These are phyloP conservation scores for Neocucurbitaria cava DNA, from an alignment of 2,329 filamentous ascomycete species.

Conservation along the genomic window DNA sequence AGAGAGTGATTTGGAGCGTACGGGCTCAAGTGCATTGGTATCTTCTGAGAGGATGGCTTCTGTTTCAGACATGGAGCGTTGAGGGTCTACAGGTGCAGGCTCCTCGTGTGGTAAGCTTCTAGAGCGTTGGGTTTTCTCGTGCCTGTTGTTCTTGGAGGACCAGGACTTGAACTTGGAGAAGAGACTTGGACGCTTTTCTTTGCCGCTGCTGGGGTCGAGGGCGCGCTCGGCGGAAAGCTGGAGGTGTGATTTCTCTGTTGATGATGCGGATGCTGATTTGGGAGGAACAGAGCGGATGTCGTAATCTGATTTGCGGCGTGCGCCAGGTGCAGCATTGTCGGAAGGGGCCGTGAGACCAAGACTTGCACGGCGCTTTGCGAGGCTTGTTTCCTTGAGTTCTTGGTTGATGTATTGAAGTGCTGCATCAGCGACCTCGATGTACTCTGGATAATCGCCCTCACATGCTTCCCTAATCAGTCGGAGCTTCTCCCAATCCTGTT, in stretches of 20 bases:
- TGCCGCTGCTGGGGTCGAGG: slow-evolving; percentile 19
- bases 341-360: slow-evolving; percentile 15
- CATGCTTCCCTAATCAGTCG: slow-evolving; percentile 54
- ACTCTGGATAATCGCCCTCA: slow-evolving; percentile 53
- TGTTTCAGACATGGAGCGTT: slow-evolving; percentile 38
- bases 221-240: slow-evolving; percentile 31
- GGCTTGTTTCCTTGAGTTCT: slow-evolving; percentile 37
- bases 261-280: background rate
- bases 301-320: slow-evolving; percentile 33
- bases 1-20: slow-evolving; percentile 45
- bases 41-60: slow-evolving; percentile 18
- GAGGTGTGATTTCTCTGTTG: slow-evolving; percentile 26
- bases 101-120: slow-evolving; percentile 31
- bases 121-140: slow-evolving; percentile 24
- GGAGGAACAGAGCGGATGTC: slow-evolving; percentile 20
- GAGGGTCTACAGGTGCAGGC: slow-evolving; percentile 20
- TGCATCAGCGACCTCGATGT: slow-evolving; percentile 50
- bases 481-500: slow-evolving; percentile 51
- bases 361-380: slow-evolving; percentile 25
- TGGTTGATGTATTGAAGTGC: slow-evolving; percentile 54
- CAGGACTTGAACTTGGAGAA: slow-evolving; percentile 36
- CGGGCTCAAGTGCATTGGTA: slow-evolving; percentile 28
- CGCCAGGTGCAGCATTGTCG: slow-evolving; percentile 10
- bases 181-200: slow-evolving; percentile 40
- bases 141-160: slow-evolving; percentile 33